Evolutionary conservation across 768 basidiomycete genomes (phyloP).

Genomic region (Mycena olivaceomarginata): DNA sequence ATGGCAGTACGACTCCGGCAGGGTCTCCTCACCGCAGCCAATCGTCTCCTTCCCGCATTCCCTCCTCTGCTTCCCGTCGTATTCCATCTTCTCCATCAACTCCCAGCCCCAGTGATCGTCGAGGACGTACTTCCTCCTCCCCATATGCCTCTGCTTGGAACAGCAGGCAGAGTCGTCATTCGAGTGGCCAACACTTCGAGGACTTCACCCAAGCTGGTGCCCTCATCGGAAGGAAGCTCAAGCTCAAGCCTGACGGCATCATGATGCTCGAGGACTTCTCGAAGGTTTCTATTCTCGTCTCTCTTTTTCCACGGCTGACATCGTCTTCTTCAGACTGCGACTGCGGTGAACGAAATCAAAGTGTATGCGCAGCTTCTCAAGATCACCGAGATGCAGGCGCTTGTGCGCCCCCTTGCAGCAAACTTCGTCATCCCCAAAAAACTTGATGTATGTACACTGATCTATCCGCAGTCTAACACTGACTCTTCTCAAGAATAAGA

Average conservation of each 20-base stretch:
- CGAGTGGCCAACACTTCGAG: neutral
- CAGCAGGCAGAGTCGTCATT: neutral
- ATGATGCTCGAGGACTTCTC: conserved; percentile 16
- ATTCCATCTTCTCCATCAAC: neutral
- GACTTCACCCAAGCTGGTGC: conserved; percentile 3
- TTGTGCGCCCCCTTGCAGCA: neutral
- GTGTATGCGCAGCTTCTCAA: conserved; percentile 5
- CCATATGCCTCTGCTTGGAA: conserved; percentile 11
- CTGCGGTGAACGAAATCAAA: neutral
- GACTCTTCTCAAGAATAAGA: conserved; percentile 7
- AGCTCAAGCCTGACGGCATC: conserved; percentile 18
- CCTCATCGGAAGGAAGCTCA: neutral
- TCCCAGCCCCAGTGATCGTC: neutral
- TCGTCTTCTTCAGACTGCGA: neutral
- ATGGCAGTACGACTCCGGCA: neutral
- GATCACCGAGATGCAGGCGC: no score
- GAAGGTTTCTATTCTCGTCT: neutral
- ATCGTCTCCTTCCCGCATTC: no score
- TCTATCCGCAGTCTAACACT: no score
- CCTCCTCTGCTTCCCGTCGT: no score
- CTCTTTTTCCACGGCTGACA: no score
- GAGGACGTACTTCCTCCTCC: neutral
- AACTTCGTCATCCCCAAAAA: neutral
- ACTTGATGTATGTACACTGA: conserved; percentile 5
- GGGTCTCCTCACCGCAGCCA: no score